These are phyloP conservation scores for Chrysanthemum lavandulifolium DNA, from an alignment of 129 eudicot genomes.

Conservation along the genomic window DNA sequence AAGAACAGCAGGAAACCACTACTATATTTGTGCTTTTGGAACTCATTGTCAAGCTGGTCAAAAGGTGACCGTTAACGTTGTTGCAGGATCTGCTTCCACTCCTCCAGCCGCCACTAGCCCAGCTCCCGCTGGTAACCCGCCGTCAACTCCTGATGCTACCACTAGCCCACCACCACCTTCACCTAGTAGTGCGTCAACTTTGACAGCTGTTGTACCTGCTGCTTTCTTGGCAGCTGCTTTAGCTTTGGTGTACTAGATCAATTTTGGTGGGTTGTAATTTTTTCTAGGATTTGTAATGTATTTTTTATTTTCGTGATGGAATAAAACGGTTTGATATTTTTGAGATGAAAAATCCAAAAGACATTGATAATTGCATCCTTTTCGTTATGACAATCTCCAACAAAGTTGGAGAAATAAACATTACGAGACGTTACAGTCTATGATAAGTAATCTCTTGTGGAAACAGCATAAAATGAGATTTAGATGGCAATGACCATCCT, in stretches of 20 bases:
- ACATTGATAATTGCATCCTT: no score
- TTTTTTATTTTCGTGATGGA: no score
- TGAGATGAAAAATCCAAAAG: no score
- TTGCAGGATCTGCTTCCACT: conserved; percentile 17
- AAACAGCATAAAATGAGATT: no score
- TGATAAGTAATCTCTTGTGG: no score
- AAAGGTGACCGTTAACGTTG: conserved; percentile 40
- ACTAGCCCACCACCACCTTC: conserved; percentile 14
- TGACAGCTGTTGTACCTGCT: conserved; percentile 33
- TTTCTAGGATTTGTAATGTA: no score
- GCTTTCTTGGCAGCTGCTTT: conserved; percentile 34
- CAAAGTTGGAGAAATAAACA: no score
- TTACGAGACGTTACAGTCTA: no score
- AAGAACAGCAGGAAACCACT: conserved; percentile 35
- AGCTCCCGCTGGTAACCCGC: conserved; percentile 19
- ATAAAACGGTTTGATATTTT: no score
- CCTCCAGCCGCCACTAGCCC: conserved; percentile 18
- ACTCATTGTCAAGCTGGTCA: conserved; percentile 37
- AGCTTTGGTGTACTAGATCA: conserved; percentile 39
- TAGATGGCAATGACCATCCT: no score
- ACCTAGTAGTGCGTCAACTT: conserved; percentile 2
- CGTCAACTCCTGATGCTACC: not conserved
- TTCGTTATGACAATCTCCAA: no score
- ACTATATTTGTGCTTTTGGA: conserved; percentile 40
- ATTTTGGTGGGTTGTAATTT: not conserved